These are phyloP conservation scores for Triangularia verruculosa DNA, from an alignment of 2,329 filamentous ascomycete genomes.

Conservation along the genomic window DNA sequence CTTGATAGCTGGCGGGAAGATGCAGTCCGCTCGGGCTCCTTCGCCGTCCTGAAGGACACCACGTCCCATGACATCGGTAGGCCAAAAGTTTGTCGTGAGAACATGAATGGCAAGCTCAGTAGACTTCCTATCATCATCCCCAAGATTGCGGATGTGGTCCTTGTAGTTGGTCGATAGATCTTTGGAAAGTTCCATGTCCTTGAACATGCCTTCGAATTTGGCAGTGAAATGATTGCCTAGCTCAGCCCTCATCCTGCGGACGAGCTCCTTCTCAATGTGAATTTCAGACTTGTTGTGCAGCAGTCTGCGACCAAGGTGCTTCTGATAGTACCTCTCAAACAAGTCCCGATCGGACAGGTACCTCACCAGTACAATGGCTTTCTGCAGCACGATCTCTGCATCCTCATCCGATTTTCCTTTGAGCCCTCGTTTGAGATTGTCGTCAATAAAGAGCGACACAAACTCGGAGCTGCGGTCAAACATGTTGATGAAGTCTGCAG, in stretches of 20 bases:
- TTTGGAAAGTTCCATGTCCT: constrained; percentile 84
- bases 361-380: constrained; percentile 81
- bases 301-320: constrained; percentile 84
- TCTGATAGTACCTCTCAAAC: constrained; percentile 97
- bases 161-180: constrained; percentile 79
- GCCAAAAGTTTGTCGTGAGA: constrained; percentile 93
- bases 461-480: constrained; percentile 85
- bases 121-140: constrained; percentile 54
- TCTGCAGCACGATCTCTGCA: constrained; percentile 79
- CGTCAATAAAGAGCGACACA: constrained; percentile 94
- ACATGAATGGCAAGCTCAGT: constrained; percentile 83
- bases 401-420: constrained; percentile 89
- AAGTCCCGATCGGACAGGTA: constrained; percentile 91
- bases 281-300: constrained; percentile 87
- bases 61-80: constrained; percentile 78
- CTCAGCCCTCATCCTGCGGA: constrained; percentile 94
- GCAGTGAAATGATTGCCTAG: constrained; percentile 90
- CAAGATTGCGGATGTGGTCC: constrained; percentile 55
- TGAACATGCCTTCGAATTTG: constrained; percentile 97
- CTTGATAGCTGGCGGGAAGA: constrained; percentile 72
- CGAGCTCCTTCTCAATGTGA: constrained; percentile 90
- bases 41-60: constrained; percentile 46
- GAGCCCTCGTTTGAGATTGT: constrained; percentile 90
- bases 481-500: constrained; percentile 90
- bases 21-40: constrained; percentile 51